Evolutionary conservation across 768 basidiomycete genomes (phyloP), one percentile per base, ranked within the genome.

Genomic region (Xerocomus spinulosus): DNA sequence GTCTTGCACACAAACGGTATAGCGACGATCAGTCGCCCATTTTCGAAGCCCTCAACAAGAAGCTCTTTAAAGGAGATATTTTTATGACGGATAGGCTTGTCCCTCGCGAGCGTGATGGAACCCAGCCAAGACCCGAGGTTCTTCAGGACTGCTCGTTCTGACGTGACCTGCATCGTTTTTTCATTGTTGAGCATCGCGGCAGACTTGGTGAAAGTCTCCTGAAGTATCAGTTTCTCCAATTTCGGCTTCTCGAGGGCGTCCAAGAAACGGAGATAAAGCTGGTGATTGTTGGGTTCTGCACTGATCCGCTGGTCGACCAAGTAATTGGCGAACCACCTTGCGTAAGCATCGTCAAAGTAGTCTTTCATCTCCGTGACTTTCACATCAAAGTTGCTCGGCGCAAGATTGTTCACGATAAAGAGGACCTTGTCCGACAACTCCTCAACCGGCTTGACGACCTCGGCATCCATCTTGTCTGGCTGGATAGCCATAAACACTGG

Each of bases 1-100:
- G 92, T 87, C 68, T 96, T 96, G 81, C 95, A 98, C 30, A 98
- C 91, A 66, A 98, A 99, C 0, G 96, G 92, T 48, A 99, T 96
- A 9, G 93, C 92, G 18, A 97, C 90, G 39, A 94, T 80, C 29
- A 97, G 75, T 33, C 94, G 83, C 39, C 89, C 87, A 51, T 78
- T 89, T 58, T 97, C 95, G 64, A 89, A 96, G 2, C 94, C 96
- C 68, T 99, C 92, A 28, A 98, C 73, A 18, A 99, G 79, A n/a
- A 99, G 75, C 56, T 99, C 95, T 69, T 98, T 99, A 79, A 98
- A 90, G 12, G 94, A 91, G 23, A 99, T 70, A 58, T 96, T 92
- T 65, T 84, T 88, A 76, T 92, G 83, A 61, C 82, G 88, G 73
- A 99, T 91, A 2, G 96, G 95, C 52, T 79, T 82, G 68, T 98